Evolutionary conservation across 163 green algal genomes (phyloP).

Genomic region (Smithsoniella earleae): DNA sequence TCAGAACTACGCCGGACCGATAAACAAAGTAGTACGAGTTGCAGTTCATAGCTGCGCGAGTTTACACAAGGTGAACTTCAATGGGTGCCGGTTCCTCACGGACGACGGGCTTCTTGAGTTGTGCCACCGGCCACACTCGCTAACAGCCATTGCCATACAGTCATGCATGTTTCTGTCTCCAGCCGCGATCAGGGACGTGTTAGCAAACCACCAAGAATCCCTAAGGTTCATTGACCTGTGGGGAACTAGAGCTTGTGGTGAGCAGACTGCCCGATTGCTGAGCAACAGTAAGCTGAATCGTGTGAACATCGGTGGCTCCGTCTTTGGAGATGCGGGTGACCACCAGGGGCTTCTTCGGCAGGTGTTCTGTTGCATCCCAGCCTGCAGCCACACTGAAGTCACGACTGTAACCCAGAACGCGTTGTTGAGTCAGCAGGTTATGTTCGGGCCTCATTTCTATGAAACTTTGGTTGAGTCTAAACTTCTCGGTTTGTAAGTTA

Average conservation of each 20-base stretch:
- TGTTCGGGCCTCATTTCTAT: conserved; percentile 25
- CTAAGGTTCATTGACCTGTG: conserved; percentile 5
- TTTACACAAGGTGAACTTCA: neutral
- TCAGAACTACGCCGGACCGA: neutral
- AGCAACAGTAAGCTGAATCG: neutral
- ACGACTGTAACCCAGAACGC: neutral
- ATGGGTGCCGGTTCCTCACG: neutral
- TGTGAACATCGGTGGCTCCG: neutral
- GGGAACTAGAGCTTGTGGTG: neutral
- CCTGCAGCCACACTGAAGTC: neutral
- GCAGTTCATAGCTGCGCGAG: neutral
- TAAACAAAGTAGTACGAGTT: neutral
- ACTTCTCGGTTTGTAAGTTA: no score
- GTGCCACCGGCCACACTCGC: neutral
- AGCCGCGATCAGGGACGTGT: neutral
- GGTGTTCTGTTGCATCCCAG: neutral
- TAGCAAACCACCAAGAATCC: neutral
- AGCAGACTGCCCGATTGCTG: neutral
- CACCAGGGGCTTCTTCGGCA: neutral
- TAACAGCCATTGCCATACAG: neutral
- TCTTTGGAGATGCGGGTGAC: neutral
- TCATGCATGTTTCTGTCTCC: conserved; percentile 5
- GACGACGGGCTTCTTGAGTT: neutral
- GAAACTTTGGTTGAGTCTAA: no score
- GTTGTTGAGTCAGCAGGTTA: neutral